Percentiles rank a stretch among this genome's conserved stretches.
Conservation (phyloP, 345 rosid species). For the Salix udensis region DNA sequence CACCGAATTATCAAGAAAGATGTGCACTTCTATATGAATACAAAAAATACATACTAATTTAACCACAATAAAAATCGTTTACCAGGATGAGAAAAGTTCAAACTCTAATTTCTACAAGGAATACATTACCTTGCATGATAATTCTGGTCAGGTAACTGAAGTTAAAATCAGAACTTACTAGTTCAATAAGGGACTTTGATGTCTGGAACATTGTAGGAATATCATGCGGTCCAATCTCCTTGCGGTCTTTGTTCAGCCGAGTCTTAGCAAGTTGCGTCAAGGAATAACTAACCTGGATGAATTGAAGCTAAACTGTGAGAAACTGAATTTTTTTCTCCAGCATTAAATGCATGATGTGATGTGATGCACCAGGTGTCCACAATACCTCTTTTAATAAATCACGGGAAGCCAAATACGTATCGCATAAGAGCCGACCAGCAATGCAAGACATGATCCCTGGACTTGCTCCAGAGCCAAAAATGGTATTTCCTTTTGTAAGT, state of each 20-base stretch:
- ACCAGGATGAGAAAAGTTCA: neutral
- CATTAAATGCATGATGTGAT: slow-evolving; percentile 9
- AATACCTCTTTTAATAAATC: slow-evolving; percentile 86
- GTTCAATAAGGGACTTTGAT: slow-evolving; percentile 69
- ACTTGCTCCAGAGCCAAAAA: slow-evolving; percentile 90
- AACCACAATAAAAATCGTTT: neutral
- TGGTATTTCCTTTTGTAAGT: slow-evolving; percentile 63
- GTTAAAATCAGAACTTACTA: slow-evolving; percentile 52
- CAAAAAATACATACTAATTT: neutral
- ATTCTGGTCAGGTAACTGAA: slow-evolving; percentile 1
- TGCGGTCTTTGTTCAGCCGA: slow-evolving; percentile 81
- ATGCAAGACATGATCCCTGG: slow-evolving; percentile 92
- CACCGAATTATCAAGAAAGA: neutral
- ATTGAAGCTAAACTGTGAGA: slow-evolving; percentile 25
- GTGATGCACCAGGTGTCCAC: slow-evolving; percentile 12
- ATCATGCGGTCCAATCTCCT: slow-evolving; percentile 79
- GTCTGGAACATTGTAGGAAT: slow-evolving; percentile 77
- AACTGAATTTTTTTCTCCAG: slow-evolving; percentile 16
- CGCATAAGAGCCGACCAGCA: slow-evolving; percentile 93
- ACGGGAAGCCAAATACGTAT: slow-evolving; percentile 82
- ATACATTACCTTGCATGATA: neutral
- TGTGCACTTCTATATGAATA: neutral
- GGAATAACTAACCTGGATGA: slow-evolving; percentile 91
- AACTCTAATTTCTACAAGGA: neutral
- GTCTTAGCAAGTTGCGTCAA: slow-evolving; percentile 87